phyloP scores from a whole-genome alignment of 1,284 basidiomycete species.

The Malassezia nana region DNA sequence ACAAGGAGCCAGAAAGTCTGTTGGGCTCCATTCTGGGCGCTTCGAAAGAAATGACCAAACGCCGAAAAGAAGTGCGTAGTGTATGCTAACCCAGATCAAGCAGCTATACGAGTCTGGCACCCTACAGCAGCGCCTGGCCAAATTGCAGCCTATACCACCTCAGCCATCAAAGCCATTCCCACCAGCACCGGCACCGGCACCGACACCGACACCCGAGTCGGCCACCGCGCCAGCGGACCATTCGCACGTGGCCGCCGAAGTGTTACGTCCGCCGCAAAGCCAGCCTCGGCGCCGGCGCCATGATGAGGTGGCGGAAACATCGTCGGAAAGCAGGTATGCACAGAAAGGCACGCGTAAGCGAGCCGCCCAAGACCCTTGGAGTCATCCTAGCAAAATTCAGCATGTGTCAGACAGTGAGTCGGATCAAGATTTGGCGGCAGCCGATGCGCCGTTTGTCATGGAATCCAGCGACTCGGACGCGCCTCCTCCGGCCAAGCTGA shows the following conservation, averaged over 20 bases:
- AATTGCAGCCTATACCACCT: neutral
- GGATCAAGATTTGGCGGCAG: conserved; percentile 1
- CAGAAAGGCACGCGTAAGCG: neutral
- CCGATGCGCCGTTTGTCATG: conserved; percentile 10
- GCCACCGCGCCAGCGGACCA: too few relatives aligned
- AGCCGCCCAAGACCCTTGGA: conserved; percentile 1
- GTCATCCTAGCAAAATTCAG: neutral
- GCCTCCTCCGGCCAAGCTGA: neutral
- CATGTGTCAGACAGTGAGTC: neutral
- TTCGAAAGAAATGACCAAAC: conserved; percentile 62
- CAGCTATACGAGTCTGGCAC: conserved; percentile 60
- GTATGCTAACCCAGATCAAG: conserved; percentile 58
- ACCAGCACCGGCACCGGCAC: neutral
- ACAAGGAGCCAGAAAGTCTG: conserved; percentile 58
- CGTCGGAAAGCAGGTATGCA: neutral
- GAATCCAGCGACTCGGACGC: conserved; percentile 15
- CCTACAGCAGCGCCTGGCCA: conserved; percentile 57
- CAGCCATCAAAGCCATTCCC: too few relatives aligned
- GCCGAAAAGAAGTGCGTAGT: conserved; percentile 57
- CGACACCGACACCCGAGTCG: neutral
- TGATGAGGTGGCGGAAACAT: neutral
- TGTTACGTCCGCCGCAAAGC: neutral
- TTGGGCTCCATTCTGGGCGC: conserved; percentile 70
- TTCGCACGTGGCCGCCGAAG: too few relatives aligned
- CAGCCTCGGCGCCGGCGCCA: neutral